Evolutionary conservation across 495 filamentous ascomycete species (phyloP).

Genomic region (Alectoria sarmentosa): DNA sequence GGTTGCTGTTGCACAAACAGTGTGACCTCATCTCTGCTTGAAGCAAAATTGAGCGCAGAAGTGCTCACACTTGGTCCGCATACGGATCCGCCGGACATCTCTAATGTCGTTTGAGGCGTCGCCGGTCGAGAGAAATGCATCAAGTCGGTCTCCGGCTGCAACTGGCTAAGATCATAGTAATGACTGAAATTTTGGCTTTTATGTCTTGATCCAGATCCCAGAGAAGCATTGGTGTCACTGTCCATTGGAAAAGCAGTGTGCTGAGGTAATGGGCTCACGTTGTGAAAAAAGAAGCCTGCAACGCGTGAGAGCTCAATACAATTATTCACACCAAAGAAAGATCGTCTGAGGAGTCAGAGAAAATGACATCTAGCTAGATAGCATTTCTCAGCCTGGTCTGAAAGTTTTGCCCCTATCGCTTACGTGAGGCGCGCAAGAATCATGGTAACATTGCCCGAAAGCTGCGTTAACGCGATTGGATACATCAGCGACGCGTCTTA

Average conservation of each 20-base stretch:
- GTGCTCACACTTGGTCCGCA: background rate
- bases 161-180: slow-evolving; percentile 10
- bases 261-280: background rate
- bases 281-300: too few species aligned
- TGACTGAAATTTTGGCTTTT: too few species aligned
- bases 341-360: background rate
- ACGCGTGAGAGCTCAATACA: background rate
- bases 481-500: too few species aligned
- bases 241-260: too few species aligned
- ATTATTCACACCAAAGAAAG: background rate
- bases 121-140: slow-evolving; percentile 9
- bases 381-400: too few species aligned
- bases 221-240: too few species aligned
- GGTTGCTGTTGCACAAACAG: background rate
- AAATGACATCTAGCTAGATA: background rate
- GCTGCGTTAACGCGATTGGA: too few species aligned
- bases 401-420: too few species aligned
- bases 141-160: slow-evolving; percentile 1
- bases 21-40: background rate
- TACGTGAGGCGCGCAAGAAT: too few species aligned
- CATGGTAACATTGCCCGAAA: too few species aligned
- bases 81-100: background rate
- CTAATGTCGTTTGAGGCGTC: background rate
- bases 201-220: too few species aligned
- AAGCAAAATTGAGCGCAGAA: background rate